Evolutionary conservation across 225 moss, liverwort and hornwort genomes (phyloP), one percentile per base, ranked within the genome.

Genomic region (Anthoceros angustus): DNA sequence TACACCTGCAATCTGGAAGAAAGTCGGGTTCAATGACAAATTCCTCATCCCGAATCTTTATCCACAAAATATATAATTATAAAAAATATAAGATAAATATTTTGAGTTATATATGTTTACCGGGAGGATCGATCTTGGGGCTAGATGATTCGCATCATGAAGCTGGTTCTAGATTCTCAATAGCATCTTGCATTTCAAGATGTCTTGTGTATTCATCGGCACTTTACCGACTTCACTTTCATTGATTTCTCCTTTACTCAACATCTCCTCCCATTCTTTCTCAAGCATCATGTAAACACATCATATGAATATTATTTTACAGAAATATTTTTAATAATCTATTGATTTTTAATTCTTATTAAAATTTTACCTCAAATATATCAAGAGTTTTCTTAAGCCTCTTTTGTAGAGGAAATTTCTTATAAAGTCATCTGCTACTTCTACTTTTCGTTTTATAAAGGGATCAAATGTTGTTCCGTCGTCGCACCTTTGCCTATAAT

Each of bases 151-250:
- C 70, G 86, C 82, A 78, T 93, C 85, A 68, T 93, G 85, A 62
- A 93, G 78, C 72, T 93, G 89, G 23, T 89, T 84, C 76, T 89
- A 93, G 84, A 67, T 81, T 86, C 64, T 74, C 73, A 63, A 93
- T 72, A 69, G 83, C 80, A 63, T 83, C 87, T 43, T 87, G 89
- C 67, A 93, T 76, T 70, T 93, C 87, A 72, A 93, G 74, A 10
- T 89, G 89, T 49, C 93, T 87, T 50, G 86, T 83, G 66, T 93
- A 93, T 67, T 93, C 93, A 42, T 93, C 89, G 93, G 93, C 25
- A 89, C 86, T 79, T 82, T 79, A 60, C 73, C 76, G 26, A 93
- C 64, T 72, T 89, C 79, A 67, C 89, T 84, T 48, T 93, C 87
- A 62, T 89, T 72, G 65, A 93, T 78, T 43, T 82, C 80, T 6